A percentile compares a stretch with the other conserved stretches of the same genome.
These are phyloP conservation scores for Hortaea sp. DNA, from an alignment of 2,329 filamentous ascomycete genomes.

Conservation along the genomic window DNA sequence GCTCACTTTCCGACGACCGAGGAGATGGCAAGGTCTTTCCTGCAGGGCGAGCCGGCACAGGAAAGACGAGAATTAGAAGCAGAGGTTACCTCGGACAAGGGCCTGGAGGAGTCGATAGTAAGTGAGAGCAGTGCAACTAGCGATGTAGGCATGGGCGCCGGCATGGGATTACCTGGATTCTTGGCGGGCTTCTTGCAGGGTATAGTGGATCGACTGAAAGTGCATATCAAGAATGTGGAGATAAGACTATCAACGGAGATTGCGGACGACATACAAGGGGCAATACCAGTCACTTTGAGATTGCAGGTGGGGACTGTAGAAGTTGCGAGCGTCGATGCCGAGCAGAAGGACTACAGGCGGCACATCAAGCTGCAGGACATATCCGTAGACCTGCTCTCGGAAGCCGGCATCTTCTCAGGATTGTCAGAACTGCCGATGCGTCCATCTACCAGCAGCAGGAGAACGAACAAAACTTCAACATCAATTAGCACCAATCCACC, in stretches of 20 bases:
- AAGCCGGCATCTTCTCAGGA: conserved; percentile 11
- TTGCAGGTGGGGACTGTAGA: conserved; percentile 55
- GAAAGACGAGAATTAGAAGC: conserved; percentile 61
- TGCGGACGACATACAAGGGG: conserved; percentile 19
- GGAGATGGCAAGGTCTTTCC: conserved; percentile 67
- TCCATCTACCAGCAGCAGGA: conserved; percentile 6
- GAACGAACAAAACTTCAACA: conserved; percentile 3
- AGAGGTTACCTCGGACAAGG: conserved; percentile 47
- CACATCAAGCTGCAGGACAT: conserved; percentile 16
- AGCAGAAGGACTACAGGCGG: conserved; percentile 1
- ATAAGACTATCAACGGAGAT: conserved; percentile 54
- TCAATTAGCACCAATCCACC: neutral
- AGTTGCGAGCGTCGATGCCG: conserved; percentile 49
- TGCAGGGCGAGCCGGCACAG: conserved; percentile 57
- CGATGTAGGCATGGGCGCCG: conserved; percentile 57
- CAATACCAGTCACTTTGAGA: conserved; percentile 48
- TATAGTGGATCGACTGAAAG: conserved; percentile 59
- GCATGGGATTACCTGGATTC: conserved; percentile 59
- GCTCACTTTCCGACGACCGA: conserved; percentile 53
- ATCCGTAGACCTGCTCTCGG: conserved; percentile 18
- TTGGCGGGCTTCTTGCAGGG: conserved; percentile 64
- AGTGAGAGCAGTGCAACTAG: conserved; percentile 48
- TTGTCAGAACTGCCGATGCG: conserved; percentile 12
- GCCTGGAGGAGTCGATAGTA: conserved; percentile 50
- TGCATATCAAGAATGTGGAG: conserved; percentile 55